Evolutionary conservation across 805 yeast genomes (phyloP).

Genomic region (Saturnispora sekii): DNA sequence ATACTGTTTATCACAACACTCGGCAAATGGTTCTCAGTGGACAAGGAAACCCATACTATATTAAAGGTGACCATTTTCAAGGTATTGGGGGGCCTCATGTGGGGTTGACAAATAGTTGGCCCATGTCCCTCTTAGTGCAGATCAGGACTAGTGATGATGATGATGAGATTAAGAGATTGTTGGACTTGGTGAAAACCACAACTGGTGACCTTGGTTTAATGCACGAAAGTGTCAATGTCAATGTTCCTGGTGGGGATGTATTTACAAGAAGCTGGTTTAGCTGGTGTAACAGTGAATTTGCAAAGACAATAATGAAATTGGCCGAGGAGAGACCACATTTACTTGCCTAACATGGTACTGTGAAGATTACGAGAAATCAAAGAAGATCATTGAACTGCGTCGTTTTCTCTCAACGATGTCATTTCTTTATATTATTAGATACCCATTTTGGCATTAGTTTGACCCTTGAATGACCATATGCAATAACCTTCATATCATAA

Average conservation of each 20-base stretch:
- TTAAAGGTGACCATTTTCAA: constrained; percentile 50
- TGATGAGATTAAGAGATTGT: constrained; percentile 45
- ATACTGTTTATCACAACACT: constrained; percentile 66
- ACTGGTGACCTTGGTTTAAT: constrained; percentile 73
- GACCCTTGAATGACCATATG: too few species aligned
- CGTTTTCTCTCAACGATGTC: too few species aligned
- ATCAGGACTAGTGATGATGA: constrained; percentile 71
- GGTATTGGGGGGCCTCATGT: constrained; percentile 93
- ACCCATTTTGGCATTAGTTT: too few species aligned
- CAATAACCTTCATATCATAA: too few species aligned
- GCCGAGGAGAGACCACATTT: constrained; percentile 66
- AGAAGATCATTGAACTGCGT: too few species aligned
- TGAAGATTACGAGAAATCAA: too few species aligned
- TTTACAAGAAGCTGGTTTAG: constrained; percentile 88
- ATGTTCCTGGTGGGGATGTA: constrained; percentile 33
- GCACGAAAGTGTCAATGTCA: constrained; percentile 74
- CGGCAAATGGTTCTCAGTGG: constrained; percentile 63
- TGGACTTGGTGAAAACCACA: constrained; percentile 43
- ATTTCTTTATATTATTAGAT: too few species aligned
- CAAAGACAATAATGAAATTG: constrained; percentile 70
- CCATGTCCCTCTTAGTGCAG: constrained; percentile 69
- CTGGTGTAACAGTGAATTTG: constrained; percentile 91
- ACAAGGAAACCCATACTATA: constrained; percentile 69
- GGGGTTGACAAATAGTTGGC: constrained; percentile 80
- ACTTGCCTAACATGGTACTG: constrained; percentile 38